Conservation (phyloP, 192 early-diverging fungal species). For the Allomyces macrogynus region DNA sequence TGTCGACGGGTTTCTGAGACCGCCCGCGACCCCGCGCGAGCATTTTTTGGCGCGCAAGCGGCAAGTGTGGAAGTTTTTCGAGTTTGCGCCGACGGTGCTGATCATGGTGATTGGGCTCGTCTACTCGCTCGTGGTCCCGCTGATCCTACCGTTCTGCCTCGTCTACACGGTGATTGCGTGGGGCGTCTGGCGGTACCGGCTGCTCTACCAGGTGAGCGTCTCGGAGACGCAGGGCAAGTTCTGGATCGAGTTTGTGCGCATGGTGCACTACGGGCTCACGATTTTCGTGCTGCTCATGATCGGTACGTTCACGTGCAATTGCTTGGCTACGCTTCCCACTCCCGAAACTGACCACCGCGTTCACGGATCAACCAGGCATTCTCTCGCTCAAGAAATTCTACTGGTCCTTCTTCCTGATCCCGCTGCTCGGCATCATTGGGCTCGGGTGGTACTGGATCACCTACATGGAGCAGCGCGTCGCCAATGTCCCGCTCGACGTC, state of each 20-base stretch:
- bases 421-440: neutral
- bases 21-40: slow-evolving; percentile 56
- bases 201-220: slow-evolving; percentile 29
- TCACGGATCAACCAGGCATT: neutral
- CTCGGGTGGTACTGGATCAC: neutral
- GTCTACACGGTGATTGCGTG: slow-evolving; percentile 46
- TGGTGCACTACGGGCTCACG: slow-evolving; percentile 43
- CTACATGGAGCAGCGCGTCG: neutral
- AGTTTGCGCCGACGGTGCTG: slow-evolving; percentile 39
- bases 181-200: slow-evolving; percentile 50
- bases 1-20: slow-evolving; percentile 24
- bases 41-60: slow-evolving; percentile 50
- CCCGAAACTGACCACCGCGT: too few species aligned
- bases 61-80: slow-evolving; percentile 46
- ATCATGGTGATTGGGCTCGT: slow-evolving; percentile 51
- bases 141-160: slow-evolving; percentile 45
- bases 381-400: neutral
- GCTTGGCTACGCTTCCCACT: too few species aligned
- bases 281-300: slow-evolving; percentile 42
- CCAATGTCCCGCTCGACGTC: neutral
- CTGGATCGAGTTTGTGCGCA: slow-evolving; percentile 15
- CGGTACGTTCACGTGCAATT: slow-evolving; percentile 11
- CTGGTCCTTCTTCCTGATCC: neutral
- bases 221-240: neutral
- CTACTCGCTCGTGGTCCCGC: slow-evolving; percentile 51